phyloP scores from a whole-genome alignment of 1,139 yeast genomes.

The Yamadazyma trypodendri region DNA sequence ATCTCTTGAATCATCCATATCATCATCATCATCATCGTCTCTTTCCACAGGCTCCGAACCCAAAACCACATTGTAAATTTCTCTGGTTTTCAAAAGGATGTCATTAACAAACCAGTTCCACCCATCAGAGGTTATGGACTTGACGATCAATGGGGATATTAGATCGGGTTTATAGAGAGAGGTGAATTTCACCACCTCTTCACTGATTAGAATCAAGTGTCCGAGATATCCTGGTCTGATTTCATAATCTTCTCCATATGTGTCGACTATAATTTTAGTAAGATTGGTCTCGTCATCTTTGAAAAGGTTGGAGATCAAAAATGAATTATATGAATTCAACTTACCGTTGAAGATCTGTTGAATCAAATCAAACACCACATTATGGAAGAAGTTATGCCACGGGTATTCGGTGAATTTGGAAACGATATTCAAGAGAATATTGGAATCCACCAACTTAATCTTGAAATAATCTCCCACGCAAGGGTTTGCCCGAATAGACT shows the following conservation, averaged over 20 bases:
- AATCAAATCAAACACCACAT: constrained; percentile 48
- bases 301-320: constrained; percentile 45
- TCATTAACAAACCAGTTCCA: constrained; percentile 51
- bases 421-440: constrained; percentile 33
- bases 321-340: constrained; percentile 47
- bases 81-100: constrained; percentile 43
- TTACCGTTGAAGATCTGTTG: constrained; percentile 52
- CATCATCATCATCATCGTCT: constrained; percentile 12
- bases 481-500: constrained; percentile 31
- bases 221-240: constrained; percentile 51
- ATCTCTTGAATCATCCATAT: constrained; percentile 1
- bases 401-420: constrained; percentile 40
- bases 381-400: constrained; percentile 52
- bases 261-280: constrained; percentile 32
- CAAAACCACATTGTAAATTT: constrained; percentile 45
- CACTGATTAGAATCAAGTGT: constrained; percentile 46
- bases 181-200: constrained; percentile 50
- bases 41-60: constrained; percentile 27
- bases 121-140: constrained; percentile 33
- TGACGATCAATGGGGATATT: constrained; percentile 43
- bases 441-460: constrained; percentile 42
- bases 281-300: constrained; percentile 29
- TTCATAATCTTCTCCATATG: constrained; percentile 25
- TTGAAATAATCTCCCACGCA: constrained; percentile 48
- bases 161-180: constrained; percentile 49